These are phyloP conservation scores for Kwoniella sp. DNA, from an alignment of 768 basidiomycete species.

Conservation along the genomic window DNA sequence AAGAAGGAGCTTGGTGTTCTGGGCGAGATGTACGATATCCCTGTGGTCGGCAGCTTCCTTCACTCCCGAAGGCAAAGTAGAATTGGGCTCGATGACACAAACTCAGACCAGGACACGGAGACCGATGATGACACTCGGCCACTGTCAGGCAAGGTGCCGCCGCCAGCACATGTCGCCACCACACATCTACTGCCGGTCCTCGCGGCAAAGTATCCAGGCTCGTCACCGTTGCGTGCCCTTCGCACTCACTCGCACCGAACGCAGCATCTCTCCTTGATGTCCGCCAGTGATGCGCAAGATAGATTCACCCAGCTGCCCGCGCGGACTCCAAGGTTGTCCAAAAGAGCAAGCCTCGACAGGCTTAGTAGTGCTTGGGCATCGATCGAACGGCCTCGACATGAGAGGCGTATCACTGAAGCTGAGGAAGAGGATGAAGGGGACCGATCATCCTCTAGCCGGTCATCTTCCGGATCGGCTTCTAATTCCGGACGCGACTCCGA, in stretches of 20 bases:
- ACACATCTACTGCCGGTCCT: too few relatives aligned
- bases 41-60: slow-evolving; percentile 18
- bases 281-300: slow-evolving; percentile 15
- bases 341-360: slow-evolving; percentile 27
- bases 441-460: too few relatives aligned
- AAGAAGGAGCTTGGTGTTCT: slow-evolving; percentile 28
- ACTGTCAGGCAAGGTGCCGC: too few relatives aligned
- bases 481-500: too few relatives aligned
- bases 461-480: too few relatives aligned
- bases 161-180: too few relatives aligned
- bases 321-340: slow-evolving; percentile 31
- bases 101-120: too few relatives aligned
- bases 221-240: slow-evolving; percentile 1
- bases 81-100: too few relatives aligned
- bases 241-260: slow-evolving; percentile 4
- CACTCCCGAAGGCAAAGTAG: slow-evolving; percentile 12
- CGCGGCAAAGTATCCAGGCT: too few relatives aligned
- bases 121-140: too few relatives aligned
- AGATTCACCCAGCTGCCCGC: slow-evolving; percentile 37
- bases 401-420: slow-evolving; percentile 35
- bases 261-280: slow-evolving; percentile 16
- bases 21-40: slow-evolving; percentile 44
- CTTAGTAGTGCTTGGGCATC: background rate
- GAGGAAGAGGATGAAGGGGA: slow-evolving; percentile 25
- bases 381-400: slow-evolving; percentile 17